These are phyloP conservation scores for Phytophthora crassamura DNA, from an alignment of 352 stramenopile genomes.

Conservation along the genomic window DNA sequence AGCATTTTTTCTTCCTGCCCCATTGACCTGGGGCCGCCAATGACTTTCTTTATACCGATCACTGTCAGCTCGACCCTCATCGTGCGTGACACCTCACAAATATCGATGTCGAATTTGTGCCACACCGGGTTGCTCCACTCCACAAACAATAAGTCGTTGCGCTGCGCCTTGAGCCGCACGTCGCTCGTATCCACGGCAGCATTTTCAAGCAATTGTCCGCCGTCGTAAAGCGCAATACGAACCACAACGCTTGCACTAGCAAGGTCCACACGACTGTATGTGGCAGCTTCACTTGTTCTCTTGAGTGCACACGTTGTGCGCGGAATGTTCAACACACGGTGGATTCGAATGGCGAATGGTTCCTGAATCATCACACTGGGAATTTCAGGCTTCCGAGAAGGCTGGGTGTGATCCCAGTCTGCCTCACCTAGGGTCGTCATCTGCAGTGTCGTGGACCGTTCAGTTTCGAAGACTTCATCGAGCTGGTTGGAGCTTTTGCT, in stretches of 20 bases:
- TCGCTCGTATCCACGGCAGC: slow-evolving; percentile 66
- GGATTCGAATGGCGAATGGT: slow-evolving; percentile 68
- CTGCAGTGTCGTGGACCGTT: slow-evolving; percentile 51
- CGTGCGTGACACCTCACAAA: slow-evolving; percentile 71
- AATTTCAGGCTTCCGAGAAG: slow-evolving; percentile 30
- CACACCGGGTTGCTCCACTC: slow-evolving; percentile 76
- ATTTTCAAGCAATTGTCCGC: slow-evolving; percentile 66
- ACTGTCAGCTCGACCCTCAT: slow-evolving; percentile 79
- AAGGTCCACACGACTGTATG: slow-evolving; percentile 48
- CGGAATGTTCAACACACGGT: slow-evolving; percentile 80
- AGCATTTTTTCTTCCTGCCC: slow-evolving; percentile 70
- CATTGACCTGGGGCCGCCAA: slow-evolving; percentile 30
- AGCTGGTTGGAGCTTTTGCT: slow-evolving; percentile 50
- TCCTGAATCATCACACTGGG: slow-evolving; percentile 66
- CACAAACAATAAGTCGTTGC: slow-evolving; percentile 67
- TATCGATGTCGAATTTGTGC: slow-evolving; percentile 80
- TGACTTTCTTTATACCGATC: slow-evolving; percentile 67
- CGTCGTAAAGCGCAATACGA: slow-evolving; percentile 78
- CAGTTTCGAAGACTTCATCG: slow-evolving; percentile 48
- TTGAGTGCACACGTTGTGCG: slow-evolving; percentile 65
- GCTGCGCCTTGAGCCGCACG: slow-evolving; percentile 68
- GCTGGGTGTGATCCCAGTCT: slow-evolving; percentile 56
- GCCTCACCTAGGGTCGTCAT: slow-evolving; percentile 69
- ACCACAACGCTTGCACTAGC: slow-evolving; percentile 72
- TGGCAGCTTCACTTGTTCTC: slow-evolving; percentile 65